Conservation (phyloP, 345 rosid genomes). For the Citrus unshiu region DNA sequence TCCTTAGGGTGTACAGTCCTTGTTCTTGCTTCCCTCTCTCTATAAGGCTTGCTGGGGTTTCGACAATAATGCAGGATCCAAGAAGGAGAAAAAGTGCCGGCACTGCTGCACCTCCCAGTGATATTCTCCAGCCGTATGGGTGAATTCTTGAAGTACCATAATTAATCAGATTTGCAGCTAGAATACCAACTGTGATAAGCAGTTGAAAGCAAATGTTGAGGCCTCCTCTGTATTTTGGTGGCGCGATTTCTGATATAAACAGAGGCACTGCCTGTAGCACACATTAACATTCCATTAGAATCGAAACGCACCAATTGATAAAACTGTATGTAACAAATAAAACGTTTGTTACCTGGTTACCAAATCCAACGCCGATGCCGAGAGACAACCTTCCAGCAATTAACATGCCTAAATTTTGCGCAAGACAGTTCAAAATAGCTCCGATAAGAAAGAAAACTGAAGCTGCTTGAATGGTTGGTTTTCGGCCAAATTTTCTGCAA, state of each 20-base stretch:
- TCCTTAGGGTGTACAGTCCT: conserved; percentile 33
- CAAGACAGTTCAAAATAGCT: conserved; percentile 44
- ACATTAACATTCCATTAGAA: neutral
- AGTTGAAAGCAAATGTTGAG: conserved; percentile 64
- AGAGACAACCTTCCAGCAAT: conserved; percentile 56
- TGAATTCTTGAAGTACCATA: conserved; percentile 31
- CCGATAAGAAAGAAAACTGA: conserved; percentile 61
- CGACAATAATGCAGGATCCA: conserved; percentile 56
- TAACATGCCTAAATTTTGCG: conserved; percentile 47
- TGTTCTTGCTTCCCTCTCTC: conserved; percentile 46
- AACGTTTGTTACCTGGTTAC: conserved; percentile 49
- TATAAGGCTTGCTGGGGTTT: conserved; percentile 66
- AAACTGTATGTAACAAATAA: neutral
- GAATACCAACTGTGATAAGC: conserved; percentile 65
- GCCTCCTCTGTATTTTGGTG: conserved; percentile 57
- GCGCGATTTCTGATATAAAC: conserved; percentile 81
- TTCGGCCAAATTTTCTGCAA: conserved; percentile 46
- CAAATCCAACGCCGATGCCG: conserved; percentile 68
- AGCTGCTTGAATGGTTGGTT: conserved; percentile 48
- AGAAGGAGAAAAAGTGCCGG: conserved; percentile 54
- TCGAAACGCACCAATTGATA: neutral
- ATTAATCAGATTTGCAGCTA: conserved; percentile 50
- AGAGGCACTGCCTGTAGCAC: conserved; percentile 63
- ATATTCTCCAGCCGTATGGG: conserved; percentile 60
- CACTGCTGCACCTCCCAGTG: conserved; percentile 59